Conservation (phyloP, 495 filamentous ascomycete species). For the Aspergillus avenaceus region DNA sequence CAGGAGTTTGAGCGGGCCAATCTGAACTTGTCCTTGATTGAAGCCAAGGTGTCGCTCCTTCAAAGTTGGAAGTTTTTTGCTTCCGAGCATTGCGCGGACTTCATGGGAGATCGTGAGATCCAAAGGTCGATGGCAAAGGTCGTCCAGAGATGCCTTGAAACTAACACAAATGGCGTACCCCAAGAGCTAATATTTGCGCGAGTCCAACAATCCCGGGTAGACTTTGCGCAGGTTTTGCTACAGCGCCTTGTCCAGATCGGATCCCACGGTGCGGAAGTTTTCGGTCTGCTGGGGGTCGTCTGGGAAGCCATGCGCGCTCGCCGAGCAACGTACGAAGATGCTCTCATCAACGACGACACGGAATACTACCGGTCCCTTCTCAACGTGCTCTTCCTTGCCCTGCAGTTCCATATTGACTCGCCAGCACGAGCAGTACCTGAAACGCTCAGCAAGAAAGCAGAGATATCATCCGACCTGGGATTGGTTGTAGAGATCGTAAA, state of each 20-base stretch:
- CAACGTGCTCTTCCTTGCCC: constrained; percentile 76
- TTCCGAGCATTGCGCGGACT: constrained; percentile 71
- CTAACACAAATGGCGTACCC: constrained; percentile 61
- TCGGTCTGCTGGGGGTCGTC: constrained; percentile 57
- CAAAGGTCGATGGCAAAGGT: constrained; percentile 62
- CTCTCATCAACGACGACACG: constrained; percentile 55
- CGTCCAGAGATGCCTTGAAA: constrained; percentile 65
- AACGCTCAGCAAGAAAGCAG: constrained; percentile 31
- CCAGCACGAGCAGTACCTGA: constrained; percentile 25
- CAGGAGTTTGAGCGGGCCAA: constrained; percentile 83
- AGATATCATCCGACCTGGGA: constrained; percentile 40
- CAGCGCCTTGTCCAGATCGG: constrained; percentile 67
- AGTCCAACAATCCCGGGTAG: constrained; percentile 65
- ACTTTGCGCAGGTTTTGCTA: constrained; percentile 70
- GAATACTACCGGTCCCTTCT: constrained; percentile 78
- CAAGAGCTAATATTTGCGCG: constrained; percentile 70
- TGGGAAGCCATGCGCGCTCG: constrained; percentile 64
- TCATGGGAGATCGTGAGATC: constrained; percentile 58
- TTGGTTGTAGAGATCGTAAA: constrained; percentile 70
- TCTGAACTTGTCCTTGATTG: constrained; percentile 82
- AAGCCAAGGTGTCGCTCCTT: constrained; percentile 81
- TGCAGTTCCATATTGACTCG: constrained; percentile 56
- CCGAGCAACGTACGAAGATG: constrained; percentile 60
- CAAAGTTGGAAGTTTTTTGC: constrained; percentile 87
- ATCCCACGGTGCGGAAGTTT: constrained; percentile 55